phyloP scores from a whole-genome alignment of 768 basidiomycete genomes.

The Pholiota molesta region DNA sequence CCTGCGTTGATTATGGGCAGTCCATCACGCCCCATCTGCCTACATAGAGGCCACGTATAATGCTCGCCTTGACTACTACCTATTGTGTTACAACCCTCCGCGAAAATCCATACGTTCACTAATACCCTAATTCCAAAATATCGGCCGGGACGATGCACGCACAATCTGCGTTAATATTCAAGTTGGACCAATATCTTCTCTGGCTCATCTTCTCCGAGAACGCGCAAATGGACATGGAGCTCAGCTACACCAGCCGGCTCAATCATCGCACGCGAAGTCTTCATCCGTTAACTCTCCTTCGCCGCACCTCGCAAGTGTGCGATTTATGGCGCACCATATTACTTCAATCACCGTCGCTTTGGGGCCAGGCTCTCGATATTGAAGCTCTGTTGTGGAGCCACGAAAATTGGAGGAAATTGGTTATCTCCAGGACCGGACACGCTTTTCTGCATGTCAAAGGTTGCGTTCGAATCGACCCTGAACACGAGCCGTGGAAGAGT shows the following conservation, averaged over 20 bases:
- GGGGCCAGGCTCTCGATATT: slow-evolving; percentile 14
- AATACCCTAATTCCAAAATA: background rate
- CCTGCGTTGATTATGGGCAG: background rate
- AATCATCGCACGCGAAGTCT: background rate
- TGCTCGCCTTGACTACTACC: background rate
- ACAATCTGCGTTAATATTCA: slow-evolving; percentile 1
- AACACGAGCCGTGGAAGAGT: background rate
- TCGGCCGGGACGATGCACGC: background rate
- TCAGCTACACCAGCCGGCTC: background rate
- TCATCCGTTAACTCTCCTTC: slow-evolving; percentile 1
- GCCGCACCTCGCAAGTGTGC: slow-evolving; percentile 12
- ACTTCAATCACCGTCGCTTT: slow-evolving; percentile 8
- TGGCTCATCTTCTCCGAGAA: slow-evolving; percentile 2
- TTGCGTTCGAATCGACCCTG: background rate
- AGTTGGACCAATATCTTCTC: slow-evolving; percentile 7
- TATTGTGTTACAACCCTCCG: background rate
- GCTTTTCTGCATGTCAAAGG: slow-evolving; percentile 9
- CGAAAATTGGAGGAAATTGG: slow-evolving; percentile 8
- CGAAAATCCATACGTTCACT: background rate
- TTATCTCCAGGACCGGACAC: slow-evolving; percentile 7
- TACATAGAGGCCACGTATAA: slow-evolving; percentile 1
- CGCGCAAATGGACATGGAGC: slow-evolving; percentile 9
- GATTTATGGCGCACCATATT: slow-evolving; percentile 6
- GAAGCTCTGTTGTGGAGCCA: slow-evolving; percentile 6
- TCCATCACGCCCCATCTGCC: background rate